phyloP scores from a whole-genome alignment of 306 rosid species.

The Boehmeria nivea region DNA sequence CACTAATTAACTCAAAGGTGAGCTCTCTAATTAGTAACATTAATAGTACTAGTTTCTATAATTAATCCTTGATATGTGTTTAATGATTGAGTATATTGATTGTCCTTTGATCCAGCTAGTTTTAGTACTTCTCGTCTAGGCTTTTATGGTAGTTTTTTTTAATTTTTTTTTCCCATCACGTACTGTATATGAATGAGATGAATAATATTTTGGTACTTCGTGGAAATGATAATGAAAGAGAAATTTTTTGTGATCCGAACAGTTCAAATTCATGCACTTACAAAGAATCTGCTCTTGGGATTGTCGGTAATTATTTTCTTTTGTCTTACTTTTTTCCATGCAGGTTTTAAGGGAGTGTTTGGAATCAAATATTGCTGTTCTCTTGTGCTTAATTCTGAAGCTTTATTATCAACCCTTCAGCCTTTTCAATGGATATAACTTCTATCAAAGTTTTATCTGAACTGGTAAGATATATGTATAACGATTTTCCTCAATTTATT shows the following conservation, averaged over 20 bases:
- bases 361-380: conserved; percentile 7
- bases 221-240: too few relatives aligned
- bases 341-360: background rate
- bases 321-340: conserved; percentile 1
- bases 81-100: background rate
- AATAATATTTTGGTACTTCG: background rate
- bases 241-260: too few relatives aligned
- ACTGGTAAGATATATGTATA: conserved; percentile 39
- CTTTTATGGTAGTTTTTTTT: background rate
- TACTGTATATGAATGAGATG: too few relatives aligned
- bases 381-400: conserved; percentile 18
- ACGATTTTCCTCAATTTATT: too few relatives aligned
- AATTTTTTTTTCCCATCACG: too few relatives aligned
- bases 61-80: background rate
- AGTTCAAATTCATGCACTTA: too few relatives aligned
- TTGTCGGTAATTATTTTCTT: too few relatives aligned
- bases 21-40: conserved; percentile 3
- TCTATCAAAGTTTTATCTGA: conserved; percentile 50
- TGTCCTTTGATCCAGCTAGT: background rate
- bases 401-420: too few relatives aligned
- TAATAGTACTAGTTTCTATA: too few relatives aligned
- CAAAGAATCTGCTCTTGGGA: too few relatives aligned
- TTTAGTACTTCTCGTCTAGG: background rate
- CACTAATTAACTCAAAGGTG: conserved; percentile 19
- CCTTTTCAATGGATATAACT: conserved; percentile 52